A percentile compares a stretch with the other conserved stretches of the same genome.
Conservation (phyloP, 2,329 filamentous ascomycete genomes). For the Xylaria sp. region DNA sequence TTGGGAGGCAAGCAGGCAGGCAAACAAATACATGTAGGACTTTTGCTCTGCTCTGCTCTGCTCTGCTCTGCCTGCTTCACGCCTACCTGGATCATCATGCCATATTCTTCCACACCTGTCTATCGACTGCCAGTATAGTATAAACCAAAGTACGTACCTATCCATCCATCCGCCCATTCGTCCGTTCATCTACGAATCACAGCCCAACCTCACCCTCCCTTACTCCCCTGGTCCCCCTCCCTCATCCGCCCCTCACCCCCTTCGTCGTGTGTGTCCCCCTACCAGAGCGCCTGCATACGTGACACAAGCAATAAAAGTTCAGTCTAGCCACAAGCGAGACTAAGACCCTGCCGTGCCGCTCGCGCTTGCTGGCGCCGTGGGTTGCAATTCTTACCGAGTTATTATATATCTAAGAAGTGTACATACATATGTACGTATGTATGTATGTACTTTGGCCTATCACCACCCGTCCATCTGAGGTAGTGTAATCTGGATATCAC, state of each 20-base stretch:
- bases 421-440: too few species aligned
- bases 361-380: neutral
- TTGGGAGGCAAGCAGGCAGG: neutral
- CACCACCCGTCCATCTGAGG: neutral
- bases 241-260: conserved; percentile 14
- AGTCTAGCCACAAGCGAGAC: neutral
- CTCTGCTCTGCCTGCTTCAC: neutral
- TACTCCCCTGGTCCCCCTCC: neutral
- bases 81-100: neutral
- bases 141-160: neutral
- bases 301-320: conserved; percentile 1
- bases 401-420: too few species aligned
- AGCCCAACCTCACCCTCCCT: conserved; percentile 15
- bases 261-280: neutral
- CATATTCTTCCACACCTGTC: neutral
- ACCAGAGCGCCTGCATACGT: conserved; percentile 2
- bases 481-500: too few species aligned
- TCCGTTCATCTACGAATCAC: conserved; percentile 7
- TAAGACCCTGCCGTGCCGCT: neutral
- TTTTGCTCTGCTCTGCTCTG: neutral
- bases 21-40: conserved; percentile 7
- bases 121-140: neutral
- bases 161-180: neutral
- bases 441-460: conserved; percentile 3
- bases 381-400: too few species aligned